phyloP scores from a whole-genome alignment of 2,329 filamentous ascomycete genomes.

The Geosmithia flava region DNA sequence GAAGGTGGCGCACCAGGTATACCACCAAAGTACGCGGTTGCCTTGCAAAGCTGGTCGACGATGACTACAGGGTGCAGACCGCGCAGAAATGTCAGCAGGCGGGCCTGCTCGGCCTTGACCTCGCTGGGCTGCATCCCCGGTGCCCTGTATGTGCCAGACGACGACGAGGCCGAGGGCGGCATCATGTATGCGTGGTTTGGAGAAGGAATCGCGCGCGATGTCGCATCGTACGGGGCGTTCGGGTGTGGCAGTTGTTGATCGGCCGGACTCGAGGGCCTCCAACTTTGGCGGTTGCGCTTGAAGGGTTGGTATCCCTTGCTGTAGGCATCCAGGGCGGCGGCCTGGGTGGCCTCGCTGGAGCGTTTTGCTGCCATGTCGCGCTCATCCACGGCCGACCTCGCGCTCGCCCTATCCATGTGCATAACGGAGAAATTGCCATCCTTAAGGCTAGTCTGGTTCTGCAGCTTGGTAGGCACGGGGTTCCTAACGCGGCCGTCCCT shows the following conservation, averaged over 20 bases:
- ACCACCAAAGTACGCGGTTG: constrained; percentile 51
- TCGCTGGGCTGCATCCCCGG: constrained; percentile 14
- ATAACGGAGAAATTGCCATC: constrained; percentile 52
- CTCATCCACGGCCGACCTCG: constrained; percentile 27
- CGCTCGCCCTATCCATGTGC: constrained; percentile 39
- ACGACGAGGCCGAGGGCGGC: not conserved
- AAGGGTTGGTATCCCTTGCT: constrained; percentile 40
- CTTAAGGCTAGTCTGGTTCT: constrained; percentile 40
- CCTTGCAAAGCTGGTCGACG: constrained; percentile 51
- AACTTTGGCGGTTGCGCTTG: constrained; percentile 26
- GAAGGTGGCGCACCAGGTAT: constrained; percentile 41
- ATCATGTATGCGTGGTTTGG: not conserved
- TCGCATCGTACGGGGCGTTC: not conserved
- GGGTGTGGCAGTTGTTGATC: not conserved
- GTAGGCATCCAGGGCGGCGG: constrained; percentile 43
- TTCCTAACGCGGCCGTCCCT: constrained; percentile 29
- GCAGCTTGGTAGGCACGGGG: constrained; percentile 49
- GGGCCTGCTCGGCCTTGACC: constrained; percentile 46
- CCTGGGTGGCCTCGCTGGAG: constrained; percentile 47
- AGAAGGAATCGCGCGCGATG: not conserved
- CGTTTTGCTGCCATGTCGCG: constrained; percentile 44
- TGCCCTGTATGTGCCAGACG: not conserved
- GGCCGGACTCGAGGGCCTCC: constrained; percentile 9
- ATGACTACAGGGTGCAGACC: constrained; percentile 42
- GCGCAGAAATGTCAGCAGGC: constrained; percentile 43